Evolutionary conservation across 805 yeast genomes (phyloP), one percentile per base, ranked within the genome.

Genomic region (Blastobotrys mokoenaii): DNA sequence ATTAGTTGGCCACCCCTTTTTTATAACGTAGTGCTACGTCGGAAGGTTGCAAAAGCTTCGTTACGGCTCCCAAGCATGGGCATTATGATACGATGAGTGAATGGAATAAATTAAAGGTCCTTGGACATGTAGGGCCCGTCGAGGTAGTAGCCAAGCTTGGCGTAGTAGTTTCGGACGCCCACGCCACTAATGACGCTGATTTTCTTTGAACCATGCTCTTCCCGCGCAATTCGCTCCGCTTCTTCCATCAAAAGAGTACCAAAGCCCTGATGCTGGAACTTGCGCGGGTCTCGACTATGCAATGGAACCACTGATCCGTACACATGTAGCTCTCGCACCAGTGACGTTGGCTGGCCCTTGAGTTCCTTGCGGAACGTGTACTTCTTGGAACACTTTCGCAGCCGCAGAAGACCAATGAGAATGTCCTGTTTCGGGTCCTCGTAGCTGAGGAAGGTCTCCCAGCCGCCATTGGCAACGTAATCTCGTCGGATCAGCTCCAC

Each of bases 121-220:
- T 84, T 93, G n/a, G 97, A 89, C 98, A 93, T 93, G 66, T 74
- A 93, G 12, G 97, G 97, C 2, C 98, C 98, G 59, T 93, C 98
- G 50, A 93, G 70, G 52, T 74, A 76, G 65, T 93, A 93, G 3
- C 98, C 98, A 50, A 93, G 71, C 58, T 86, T 83, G 14, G 87
- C 90, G 58, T 93, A 93, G 67, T 93, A 93, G 63, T 90, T 93
- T 62, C 98, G 76, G 33, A 93, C 98, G 53, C 98, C 98, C 35
- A 93, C 97, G 54, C 98, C 98, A 30, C 94, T 82, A 55, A 93
- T 93, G 45, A 93, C 98, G 62, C 95, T 80, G 32, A 93, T 83
- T 68, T 93, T 93, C 43, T 73, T 70, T 3, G 95, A 82, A 0
- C 96, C 95, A 63, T 93, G 98, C 62, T 93, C 98, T 58, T 88